phyloP scores from a whole-genome alignment of 768 basidiomycete genomes.

The Chalciporus sphaerocephalus region DNA sequence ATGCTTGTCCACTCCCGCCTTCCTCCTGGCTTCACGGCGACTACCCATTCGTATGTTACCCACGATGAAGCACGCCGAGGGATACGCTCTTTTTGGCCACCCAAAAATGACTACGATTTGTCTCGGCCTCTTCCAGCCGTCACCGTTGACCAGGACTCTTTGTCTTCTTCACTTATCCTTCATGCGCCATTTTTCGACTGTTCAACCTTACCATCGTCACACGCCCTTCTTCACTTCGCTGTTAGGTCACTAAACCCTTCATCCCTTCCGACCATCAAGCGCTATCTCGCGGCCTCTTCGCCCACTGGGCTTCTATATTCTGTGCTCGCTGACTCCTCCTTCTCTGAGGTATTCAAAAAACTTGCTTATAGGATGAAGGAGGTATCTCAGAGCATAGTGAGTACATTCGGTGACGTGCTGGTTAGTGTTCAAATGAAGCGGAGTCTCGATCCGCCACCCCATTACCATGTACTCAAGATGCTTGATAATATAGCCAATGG shows the following conservation, averaged over 20 bases:
- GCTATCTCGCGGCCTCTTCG: conserved; percentile 17
- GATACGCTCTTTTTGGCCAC: conserved; percentile 4
- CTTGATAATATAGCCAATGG: conserved; percentile 43
- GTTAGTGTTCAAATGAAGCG: conserved; percentile 25
- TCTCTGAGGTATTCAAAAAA: conserved; percentile 8
- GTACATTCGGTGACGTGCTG: conserved; percentile 18
- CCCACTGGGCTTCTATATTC: conserved; percentile 10
- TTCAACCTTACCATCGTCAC: conserved; percentile 8
- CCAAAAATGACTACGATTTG: not conserved
- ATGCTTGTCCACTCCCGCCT: conserved; percentile 48
- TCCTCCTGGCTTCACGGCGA: conserved; percentile 27
- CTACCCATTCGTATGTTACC: conserved; percentile 6
- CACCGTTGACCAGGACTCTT: conserved; percentile 47
- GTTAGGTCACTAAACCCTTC: conserved; percentile 17
- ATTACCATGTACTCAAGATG: conserved; percentile 19
- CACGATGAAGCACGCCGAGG: conserved; percentile 28
- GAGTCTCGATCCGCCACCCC: conserved; percentile 12
- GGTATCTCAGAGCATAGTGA: conserved; percentile 4
- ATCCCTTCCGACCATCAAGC: conserved; percentile 18
- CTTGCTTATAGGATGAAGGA: conserved; percentile 14
- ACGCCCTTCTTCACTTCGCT: conserved; percentile 27
- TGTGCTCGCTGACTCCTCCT: conserved; percentile 18
- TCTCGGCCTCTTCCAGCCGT: conserved; percentile 33
- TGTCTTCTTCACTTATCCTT: conserved; percentile 40
- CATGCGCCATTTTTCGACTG: conserved; percentile 33